A percentile compares a stretch with the other conserved stretches of the same genome.
Evolutionary conservation across 2,329 filamentous ascomycete genomes (phyloP).

Genomic region (Dothiorella sarmentorum): DNA sequence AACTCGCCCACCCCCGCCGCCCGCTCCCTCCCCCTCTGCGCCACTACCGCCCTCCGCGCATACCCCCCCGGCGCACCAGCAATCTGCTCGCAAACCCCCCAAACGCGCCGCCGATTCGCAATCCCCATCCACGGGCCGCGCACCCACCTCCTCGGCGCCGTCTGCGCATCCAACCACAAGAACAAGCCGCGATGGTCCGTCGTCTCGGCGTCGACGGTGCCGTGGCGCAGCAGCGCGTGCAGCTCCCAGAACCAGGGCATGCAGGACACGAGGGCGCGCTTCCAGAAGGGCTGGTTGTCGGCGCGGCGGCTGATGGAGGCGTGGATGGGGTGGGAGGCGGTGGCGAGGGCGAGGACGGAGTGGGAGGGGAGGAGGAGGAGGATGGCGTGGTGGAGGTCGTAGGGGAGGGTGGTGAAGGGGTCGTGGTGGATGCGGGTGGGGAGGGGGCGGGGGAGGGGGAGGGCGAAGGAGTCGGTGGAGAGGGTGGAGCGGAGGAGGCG

Average conservation of each 20-base stretch:
- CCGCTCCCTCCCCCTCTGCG: not conserved
- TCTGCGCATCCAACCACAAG: slow-evolving; percentile 25
- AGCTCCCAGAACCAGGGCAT: not conserved
- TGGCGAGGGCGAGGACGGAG: not conserved
- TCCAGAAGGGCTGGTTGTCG: not conserved
- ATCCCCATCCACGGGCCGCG: slow-evolving; percentile 27
- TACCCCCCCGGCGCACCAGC: not conserved
- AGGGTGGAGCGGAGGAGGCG: not conserved
- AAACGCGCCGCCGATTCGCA: slow-evolving; percentile 34
- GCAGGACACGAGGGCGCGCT: not conserved
- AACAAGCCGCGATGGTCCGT: slow-evolving; percentile 23
- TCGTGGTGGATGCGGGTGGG: no score
- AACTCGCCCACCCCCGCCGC: not conserved
- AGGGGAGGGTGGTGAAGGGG: not conserved
- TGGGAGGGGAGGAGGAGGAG: not conserved
- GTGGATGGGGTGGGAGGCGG: not conserved
- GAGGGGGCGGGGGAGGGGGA: not conserved
- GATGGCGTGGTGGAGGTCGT: not conserved
- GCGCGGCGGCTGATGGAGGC: not conserved
- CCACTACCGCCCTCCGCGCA: not conserved
- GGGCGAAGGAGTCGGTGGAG: not conserved
- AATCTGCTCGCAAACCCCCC: slow-evolving; percentile 20
- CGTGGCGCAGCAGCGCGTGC: no score
- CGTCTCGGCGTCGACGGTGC: no score
- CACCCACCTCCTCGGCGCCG: slow-evolving; percentile 23